Evolutionary conservation across 139 green algal species (phyloP).

Genomic region (Ostreobium quekettii): DNA sequence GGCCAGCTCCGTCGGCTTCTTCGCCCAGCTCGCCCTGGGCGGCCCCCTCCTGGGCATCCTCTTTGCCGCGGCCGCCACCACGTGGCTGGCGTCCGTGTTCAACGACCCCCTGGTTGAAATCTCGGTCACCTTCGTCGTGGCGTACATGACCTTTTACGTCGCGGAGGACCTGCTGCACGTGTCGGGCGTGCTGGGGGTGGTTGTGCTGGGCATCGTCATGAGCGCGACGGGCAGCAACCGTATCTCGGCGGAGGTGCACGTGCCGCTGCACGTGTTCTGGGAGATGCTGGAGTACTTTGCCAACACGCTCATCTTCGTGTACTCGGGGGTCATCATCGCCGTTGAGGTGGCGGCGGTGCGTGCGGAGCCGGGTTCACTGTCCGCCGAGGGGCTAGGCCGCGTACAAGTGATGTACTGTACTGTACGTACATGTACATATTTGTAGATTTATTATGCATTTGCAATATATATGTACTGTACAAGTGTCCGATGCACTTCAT

Average conservation of each 20-base stretch:
- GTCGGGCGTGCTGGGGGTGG: conserved; percentile 52
- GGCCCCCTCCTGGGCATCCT: conserved; percentile 38
- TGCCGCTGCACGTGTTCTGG: conserved; percentile 47
- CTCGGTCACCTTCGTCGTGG: conserved; percentile 38
- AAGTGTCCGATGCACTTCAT: too few relatives aligned
- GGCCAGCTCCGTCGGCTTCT: conserved; percentile 24
- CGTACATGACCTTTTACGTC: conserved; percentile 44
- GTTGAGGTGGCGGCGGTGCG: not conserved
- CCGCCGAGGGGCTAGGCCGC: too few relatives aligned
- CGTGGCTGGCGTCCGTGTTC: conserved; percentile 36
- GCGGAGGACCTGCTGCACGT: conserved; percentile 40
- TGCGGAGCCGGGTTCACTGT: too few relatives aligned
- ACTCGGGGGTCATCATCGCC: conserved; percentile 49
- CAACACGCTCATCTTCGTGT: conserved; percentile 68
- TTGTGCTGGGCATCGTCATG: conserved; percentile 41
- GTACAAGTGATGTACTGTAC: too few relatives aligned
- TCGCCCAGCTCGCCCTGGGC: conserved; percentile 35
- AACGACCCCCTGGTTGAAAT: conserved; percentile 44
- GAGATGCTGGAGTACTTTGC: conserved; percentile 49
- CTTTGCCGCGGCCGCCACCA: conserved; percentile 32
- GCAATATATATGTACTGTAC: too few relatives aligned
- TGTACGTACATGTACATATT: too few relatives aligned
- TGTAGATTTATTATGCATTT: too few relatives aligned
- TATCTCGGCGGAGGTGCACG: conserved; percentile 31
- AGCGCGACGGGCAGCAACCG: conserved; percentile 30